Conservation (phyloP, 306 rosid genomes). For the Biancaea sappan region DNA sequence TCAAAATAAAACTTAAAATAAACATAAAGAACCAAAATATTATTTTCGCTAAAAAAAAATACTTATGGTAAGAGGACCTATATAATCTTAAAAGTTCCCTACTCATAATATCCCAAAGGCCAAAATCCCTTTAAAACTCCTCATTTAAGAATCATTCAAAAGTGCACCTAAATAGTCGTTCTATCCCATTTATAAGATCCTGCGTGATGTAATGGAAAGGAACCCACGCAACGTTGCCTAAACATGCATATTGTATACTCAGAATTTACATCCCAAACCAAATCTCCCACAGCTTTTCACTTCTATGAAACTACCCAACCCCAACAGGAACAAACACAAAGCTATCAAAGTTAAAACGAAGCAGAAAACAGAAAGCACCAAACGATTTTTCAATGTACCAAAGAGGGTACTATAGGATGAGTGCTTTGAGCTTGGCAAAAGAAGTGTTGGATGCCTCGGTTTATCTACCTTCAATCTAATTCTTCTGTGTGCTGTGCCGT, state of each 20-base stretch:
- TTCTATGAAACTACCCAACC: constrained; percentile 44
- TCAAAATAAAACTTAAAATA: too few relatives aligned
- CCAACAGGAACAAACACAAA: constrained; percentile 35
- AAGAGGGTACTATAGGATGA: constrained; percentile 29
- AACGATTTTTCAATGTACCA: constrained; percentile 3
- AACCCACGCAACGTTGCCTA: neutral
- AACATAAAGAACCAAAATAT: too few relatives aligned
- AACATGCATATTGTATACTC: neutral
- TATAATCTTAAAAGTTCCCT: too few relatives aligned
- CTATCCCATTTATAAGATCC: neutral
- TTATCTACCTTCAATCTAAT: constrained; percentile 45
- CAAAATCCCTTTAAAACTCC: neutral
- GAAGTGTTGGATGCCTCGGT: constrained; percentile 17
- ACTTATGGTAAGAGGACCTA: too few relatives aligned
- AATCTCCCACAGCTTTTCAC: constrained; percentile 24
- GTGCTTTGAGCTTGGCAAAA: constrained; percentile 32
- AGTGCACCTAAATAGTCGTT: neutral
- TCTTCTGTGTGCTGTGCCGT: constrained; percentile 75
- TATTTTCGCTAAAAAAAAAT: too few relatives aligned
- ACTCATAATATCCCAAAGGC: too few relatives aligned
- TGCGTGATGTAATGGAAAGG: neutral
- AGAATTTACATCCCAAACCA: constrained; percentile 1
- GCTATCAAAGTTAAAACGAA: constrained; percentile 11
- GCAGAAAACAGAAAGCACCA: neutral
- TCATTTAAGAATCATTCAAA: neutral